Evolutionary conservation across 257 asterid species (phyloP).

Genomic region (Scutellaria minor): DNA sequence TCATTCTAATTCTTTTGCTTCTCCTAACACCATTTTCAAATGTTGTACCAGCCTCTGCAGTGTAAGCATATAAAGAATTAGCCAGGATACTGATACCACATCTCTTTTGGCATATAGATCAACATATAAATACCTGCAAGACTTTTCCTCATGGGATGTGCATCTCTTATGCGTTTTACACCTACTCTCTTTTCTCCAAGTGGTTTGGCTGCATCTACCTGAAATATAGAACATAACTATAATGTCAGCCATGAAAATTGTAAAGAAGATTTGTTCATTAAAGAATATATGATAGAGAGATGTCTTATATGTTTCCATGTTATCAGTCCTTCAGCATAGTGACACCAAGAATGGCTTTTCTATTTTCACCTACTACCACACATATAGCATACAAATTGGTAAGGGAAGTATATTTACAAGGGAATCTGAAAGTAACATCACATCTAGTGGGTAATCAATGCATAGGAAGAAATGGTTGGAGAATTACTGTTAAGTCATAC

Average conservation of each 20-base stretch:
- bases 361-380: not conserved
- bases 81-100: slow-evolving; percentile 22
- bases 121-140: slow-evolving; percentile 68
- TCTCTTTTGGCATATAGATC: slow-evolving; percentile 1
- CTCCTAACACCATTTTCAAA: slow-evolving; percentile 79
- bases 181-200: slow-evolving; percentile 32
- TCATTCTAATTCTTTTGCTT: slow-evolving; percentile 81
- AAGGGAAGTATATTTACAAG: not conserved
- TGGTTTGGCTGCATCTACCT: slow-evolving; percentile 40
- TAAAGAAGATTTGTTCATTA: not conserved
- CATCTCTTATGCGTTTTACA: slow-evolving; percentile 45
- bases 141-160: slow-evolving; percentile 69
- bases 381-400: not conserved
- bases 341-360: not conserved
- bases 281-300: not conserved
- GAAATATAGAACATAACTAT: not conserved
- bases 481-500: slow-evolving; percentile 6
- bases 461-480: not conserved
- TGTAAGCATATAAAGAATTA: slow-evolving; percentile 35
- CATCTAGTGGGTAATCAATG: not conserved
- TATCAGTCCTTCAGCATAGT: slow-evolving; percentile 4
- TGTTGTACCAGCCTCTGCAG: slow-evolving; percentile 77
- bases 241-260: too few species aligned
- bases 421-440: not conserved
- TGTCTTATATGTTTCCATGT: not conserved